Evolutionary conservation across 2,329 filamentous ascomycete genomes (phyloP).

Genomic region (Iodosphaeria phyllophila): DNA sequence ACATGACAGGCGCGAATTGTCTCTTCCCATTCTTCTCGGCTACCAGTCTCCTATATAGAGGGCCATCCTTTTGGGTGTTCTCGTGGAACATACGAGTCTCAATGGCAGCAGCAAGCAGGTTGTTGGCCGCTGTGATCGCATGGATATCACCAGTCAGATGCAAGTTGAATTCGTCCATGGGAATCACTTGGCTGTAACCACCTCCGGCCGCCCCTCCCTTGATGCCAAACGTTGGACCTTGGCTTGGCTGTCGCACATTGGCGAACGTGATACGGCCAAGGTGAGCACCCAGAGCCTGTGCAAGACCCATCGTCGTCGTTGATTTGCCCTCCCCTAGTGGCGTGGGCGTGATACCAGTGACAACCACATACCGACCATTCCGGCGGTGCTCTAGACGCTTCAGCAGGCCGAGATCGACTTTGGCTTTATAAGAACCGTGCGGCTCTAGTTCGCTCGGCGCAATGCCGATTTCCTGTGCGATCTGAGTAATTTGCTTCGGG

Average conservation of each 20-base stretch:
- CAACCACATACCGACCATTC: constrained; percentile 79
- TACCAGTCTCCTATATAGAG: constrained; percentile 75
- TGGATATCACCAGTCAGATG: constrained; percentile 97
- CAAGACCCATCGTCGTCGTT: constrained; percentile 89
- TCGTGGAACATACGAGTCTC: constrained; percentile 98
- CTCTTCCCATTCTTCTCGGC: constrained; percentile 81
- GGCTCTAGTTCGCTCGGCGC: constrained; percentile 78
- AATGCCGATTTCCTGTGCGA: constrained; percentile 80
- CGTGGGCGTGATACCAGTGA: constrained; percentile 92
- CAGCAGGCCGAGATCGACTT: constrained; percentile 69
- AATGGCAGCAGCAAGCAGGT: constrained; percentile 85
- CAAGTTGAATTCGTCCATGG: constrained; percentile 99
- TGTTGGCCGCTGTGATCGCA: constrained; percentile 92
- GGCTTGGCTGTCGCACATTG: constrained; percentile 91
- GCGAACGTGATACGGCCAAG: constrained; percentile 78
- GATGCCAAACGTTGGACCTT: constrained; percentile 96
- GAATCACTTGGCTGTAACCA: constrained; percentile 97
- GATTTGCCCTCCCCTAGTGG: constrained; percentile 96
- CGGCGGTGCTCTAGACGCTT: constrained; percentile 72
- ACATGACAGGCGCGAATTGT: constrained; percentile 76
- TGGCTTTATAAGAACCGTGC: constrained; percentile 89
- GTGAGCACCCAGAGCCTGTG: constrained; percentile 81
- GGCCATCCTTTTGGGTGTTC: constrained; percentile 76
- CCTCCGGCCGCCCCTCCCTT: constrained; percentile 95
- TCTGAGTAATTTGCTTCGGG: constrained; percentile 75